Percentiles rank a stretch among this genome's conserved stretches.
These are phyloP conservation scores for Setaria viridis DNA, from an alignment of 202 grass and related monocot genomes.

Conservation along the genomic window DNA sequence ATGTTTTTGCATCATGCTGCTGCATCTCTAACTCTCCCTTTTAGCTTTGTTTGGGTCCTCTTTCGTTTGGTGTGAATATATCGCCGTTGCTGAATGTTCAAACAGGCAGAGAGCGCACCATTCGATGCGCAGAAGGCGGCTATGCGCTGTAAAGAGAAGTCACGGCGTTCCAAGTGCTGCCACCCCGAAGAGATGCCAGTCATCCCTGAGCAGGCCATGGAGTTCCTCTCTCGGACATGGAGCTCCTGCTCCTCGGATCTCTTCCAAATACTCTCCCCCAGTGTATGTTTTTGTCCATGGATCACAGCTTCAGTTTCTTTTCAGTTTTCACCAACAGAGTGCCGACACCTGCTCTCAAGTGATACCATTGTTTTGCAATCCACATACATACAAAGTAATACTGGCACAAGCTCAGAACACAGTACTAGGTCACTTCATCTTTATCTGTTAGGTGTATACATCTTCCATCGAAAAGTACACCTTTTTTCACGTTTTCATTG, in stretches of 20 bases:
- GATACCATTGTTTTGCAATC: neutral
- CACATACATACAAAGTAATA: neutral
- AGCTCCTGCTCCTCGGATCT: constrained; percentile 87
- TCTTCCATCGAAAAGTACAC: neutral
- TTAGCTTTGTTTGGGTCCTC: neutral
- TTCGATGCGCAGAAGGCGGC: constrained; percentile 37
- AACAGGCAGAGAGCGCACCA: constrained; percentile 49
- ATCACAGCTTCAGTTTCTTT: constrained; percentile 39
- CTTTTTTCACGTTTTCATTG: no score
- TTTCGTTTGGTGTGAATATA: neutral
- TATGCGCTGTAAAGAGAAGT: constrained; percentile 47
- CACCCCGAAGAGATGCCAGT: constrained; percentile 60
- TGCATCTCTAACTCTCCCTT: neutral
- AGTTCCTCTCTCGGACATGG: constrained; percentile 95
- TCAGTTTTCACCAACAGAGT: constrained; percentile 21
- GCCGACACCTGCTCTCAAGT: constrained; percentile 6
- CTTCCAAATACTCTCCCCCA: constrained; percentile 84
- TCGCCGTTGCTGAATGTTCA: constrained; percentile 40
- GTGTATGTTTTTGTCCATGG: constrained; percentile 53
- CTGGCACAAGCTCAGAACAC: neutral
- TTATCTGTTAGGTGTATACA: neutral
- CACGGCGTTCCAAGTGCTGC: constrained; percentile 42
- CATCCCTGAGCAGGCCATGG: constrained; percentile 73
- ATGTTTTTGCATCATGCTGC: neutral
- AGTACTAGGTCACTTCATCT: neutral